Evolutionary conservation across 2,329 filamentous ascomycete genomes (phyloP).

Genomic region (Fusarium kyushuense): DNA sequence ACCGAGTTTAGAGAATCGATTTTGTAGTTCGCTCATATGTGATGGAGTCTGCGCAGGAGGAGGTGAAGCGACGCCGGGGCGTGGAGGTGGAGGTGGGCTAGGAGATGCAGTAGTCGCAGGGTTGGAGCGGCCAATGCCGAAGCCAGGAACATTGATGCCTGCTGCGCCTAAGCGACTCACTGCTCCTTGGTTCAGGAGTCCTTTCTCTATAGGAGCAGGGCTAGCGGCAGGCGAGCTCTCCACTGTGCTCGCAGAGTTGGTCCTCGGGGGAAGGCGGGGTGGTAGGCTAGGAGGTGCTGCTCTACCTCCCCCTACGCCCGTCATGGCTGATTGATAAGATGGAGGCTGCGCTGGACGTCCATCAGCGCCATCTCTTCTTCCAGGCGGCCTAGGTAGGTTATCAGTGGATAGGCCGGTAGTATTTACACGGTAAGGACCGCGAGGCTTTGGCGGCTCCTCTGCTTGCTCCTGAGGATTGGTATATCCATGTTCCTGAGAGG

Average conservation of each 20-base stretch:
- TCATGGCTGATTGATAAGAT: conserved; percentile 48
- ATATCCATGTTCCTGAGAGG: conserved; percentile 26
- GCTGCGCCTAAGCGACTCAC: conserved; percentile 75
- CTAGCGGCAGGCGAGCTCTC: conserved; percentile 41
- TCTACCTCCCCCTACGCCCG: conserved; percentile 45
- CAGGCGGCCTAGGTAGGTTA: conserved; percentile 78
- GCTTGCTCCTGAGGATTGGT: conserved; percentile 27
- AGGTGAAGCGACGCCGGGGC: conserved; percentile 39
- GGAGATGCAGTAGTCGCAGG: conserved; percentile 47
- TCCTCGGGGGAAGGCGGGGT: conserved; percentile 70
- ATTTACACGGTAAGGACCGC: conserved; percentile 75
- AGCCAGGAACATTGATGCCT: conserved; percentile 81
- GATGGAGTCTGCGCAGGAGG: conserved; percentile 41
- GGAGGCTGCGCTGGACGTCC: conserved; percentile 50
- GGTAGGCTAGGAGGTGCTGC: conserved; percentile 71
- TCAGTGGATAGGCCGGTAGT: conserved; percentile 78
- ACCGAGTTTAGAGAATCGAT: conserved; percentile 70
- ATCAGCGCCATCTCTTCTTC: conserved; percentile 60
- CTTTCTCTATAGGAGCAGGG: conserved; percentile 40
- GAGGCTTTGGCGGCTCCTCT: conserved; percentile 58
- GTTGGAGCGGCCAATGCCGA: conserved; percentile 73
- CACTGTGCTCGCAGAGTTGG: conserved; percentile 52
- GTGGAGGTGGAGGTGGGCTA: conserved; percentile 47
- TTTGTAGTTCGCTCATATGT: conserved; percentile 75
- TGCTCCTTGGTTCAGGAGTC: conserved; percentile 66